These are phyloP conservation scores for Boechera divaricarpa DNA, from an alignment of 345 rosid genomes.

Conservation along the genomic window DNA sequence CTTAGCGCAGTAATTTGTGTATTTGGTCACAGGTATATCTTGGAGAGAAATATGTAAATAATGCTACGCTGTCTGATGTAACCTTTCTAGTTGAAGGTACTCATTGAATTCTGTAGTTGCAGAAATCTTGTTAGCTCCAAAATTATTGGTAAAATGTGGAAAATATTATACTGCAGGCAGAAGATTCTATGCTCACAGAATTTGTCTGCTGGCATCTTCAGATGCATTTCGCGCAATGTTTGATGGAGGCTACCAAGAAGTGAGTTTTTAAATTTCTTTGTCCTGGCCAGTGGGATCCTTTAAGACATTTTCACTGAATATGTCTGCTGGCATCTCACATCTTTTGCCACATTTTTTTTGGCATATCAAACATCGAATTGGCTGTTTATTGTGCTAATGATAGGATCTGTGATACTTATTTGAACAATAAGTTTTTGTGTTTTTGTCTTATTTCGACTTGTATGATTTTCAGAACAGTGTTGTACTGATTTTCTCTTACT, in stretches of 20 bases:
- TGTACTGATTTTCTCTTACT: neutral
- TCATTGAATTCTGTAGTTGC: neutral
- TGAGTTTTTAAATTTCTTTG: constrained; percentile 8
- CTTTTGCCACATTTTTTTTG: too few species aligned
- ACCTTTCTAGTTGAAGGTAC: constrained; percentile 90
- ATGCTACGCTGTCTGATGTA: constrained; percentile 75
- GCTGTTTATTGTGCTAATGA: neutral
- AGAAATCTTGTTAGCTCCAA: constrained; percentile 8
- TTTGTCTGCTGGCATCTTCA: constrained; percentile 91
- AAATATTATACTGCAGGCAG: constrained; percentile 56
- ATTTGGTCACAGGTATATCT: constrained; percentile 69
- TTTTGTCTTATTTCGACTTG: neutral
- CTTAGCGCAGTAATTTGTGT: constrained; percentile 4
- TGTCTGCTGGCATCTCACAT: neutral
- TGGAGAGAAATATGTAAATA: constrained; percentile 84
- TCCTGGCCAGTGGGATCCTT: neutral
- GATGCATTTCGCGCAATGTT: constrained; percentile 97
- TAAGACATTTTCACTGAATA: neutral
- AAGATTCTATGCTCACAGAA: constrained; percentile 84
- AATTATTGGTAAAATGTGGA: neutral
- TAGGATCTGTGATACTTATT: neutral
- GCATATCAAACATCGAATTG: too few species aligned
- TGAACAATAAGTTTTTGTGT: neutral
- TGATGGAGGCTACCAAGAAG: constrained; percentile 90
- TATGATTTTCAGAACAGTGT: neutral